Percentiles rank a stretch among this genome's conserved stretches.
Evolutionary conservation across 768 basidiomycete genomes (phyloP).

Genomic region (Candolleomyces eurysporus): DNA sequence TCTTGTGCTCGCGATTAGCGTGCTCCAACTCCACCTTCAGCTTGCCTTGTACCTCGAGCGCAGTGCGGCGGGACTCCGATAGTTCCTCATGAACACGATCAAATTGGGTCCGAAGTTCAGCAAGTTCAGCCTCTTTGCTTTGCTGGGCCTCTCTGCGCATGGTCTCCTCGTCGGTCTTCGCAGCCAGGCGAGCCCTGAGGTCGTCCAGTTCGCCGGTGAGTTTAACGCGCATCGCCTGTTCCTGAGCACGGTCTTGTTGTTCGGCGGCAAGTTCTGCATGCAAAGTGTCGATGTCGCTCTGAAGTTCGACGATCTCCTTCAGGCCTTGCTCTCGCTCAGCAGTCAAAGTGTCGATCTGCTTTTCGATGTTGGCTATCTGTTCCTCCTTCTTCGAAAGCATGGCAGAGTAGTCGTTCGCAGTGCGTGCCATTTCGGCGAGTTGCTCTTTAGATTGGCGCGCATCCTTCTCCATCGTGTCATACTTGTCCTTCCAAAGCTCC

Average conservation of each 20-base stretch:
- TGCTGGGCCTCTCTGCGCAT: conserved; percentile 81
- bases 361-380: conserved; percentile 52
- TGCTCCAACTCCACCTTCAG: conserved; percentile 76
- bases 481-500: conserved; percentile 58
- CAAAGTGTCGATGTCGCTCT: conserved; percentile 65
- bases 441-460: conserved; percentile 74
- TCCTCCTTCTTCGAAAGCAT: conserved; percentile 79
- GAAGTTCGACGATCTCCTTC: conserved; percentile 66
- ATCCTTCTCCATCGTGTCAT: conserved; percentile 63
- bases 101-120: conserved; percentile 64
- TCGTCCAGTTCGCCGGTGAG: conserved; percentile 85
- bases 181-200: conserved; percentile 76
- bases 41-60: conserved; percentile 67
- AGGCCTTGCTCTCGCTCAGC: conserved; percentile 51
- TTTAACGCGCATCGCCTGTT: conserved; percentile 48
- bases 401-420: conserved; percentile 69
- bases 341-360: conserved; percentile 54
- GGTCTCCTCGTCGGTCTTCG: conserved; percentile 84
- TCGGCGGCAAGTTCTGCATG: conserved; percentile 60
- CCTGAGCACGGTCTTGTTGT: conserved; percentile 49
- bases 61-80: conserved; percentile 55
- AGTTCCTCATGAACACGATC: conserved; percentile 64
- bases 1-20: conserved; percentile 54
- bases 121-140: conserved; percentile 83
- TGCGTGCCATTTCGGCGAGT: conserved; percentile 72